phyloP scores from a whole-genome alignment of 2,329 filamentous ascomycete species.

The Chalaropsis ovoidea region DNA sequence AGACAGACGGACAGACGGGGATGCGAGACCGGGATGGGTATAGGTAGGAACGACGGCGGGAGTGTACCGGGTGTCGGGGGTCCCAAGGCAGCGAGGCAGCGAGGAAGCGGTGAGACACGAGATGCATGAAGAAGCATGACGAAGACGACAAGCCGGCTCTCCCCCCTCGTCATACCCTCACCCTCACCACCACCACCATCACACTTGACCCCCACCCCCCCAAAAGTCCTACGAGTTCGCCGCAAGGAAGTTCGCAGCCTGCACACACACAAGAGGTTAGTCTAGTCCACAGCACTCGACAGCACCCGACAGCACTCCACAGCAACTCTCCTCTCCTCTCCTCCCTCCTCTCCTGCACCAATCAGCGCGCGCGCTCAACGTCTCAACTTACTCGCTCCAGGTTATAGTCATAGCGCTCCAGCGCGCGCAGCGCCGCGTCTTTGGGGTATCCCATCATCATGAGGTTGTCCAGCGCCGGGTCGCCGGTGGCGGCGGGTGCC shows the following conservation, averaged over 20 bases:
- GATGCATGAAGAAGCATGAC: too few species aligned
- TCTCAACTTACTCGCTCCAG: constrained; percentile 67
- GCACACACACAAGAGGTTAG: background rate
- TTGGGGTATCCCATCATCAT: constrained; percentile 82
- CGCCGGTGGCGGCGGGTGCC: constrained; percentile 68
- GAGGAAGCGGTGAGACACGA: too few species aligned
- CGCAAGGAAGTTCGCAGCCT: constrained; percentile 26
- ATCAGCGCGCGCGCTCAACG: constrained; percentile 31
- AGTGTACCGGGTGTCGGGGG: too few species aligned
- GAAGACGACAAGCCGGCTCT: too few species aligned
- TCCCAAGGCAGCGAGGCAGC: too few species aligned
- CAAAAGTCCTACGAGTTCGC: constrained; percentile 11
- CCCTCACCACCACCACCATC: background rate
- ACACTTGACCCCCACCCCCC: background rate
- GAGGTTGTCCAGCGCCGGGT: constrained; percentile 80
- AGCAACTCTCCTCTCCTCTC: too few species aligned
- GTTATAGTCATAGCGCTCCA: constrained; percentile 95
- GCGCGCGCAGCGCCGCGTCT: constrained; percentile 59
- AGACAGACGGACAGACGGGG: too few species aligned
- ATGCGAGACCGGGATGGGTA: background rate
- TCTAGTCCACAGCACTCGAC: background rate
- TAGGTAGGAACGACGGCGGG: background rate
- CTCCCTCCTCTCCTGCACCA: too few species aligned
- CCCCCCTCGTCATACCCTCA: too few species aligned
- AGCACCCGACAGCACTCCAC: background rate